phyloP scores from a whole-genome alignment of 2,329 filamentous ascomycete genomes.

The Epichloe uncinata region DNA sequence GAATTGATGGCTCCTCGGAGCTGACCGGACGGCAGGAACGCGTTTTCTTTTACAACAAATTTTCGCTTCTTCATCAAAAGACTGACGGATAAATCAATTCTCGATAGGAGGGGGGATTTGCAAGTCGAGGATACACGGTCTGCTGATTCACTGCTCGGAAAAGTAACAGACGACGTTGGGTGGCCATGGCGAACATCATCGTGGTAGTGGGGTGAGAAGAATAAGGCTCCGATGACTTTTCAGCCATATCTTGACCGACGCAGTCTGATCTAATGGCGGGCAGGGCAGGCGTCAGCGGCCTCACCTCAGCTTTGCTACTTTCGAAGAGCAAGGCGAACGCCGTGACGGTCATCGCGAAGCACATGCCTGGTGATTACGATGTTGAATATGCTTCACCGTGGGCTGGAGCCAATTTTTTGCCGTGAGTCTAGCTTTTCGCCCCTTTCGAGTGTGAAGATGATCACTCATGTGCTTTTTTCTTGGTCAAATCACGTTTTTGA shows the following conservation, averaged over 20 bases:
- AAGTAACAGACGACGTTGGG: not conserved
- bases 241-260: not conserved
- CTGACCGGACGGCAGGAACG: not conserved
- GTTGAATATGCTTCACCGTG: constrained; percentile 83
- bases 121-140: not conserved
- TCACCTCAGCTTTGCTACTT: constrained; percentile 37
- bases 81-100: not conserved
- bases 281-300: constrained; percentile 37
- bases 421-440: constrained; percentile 34
- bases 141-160: not conserved
- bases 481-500: not conserved
- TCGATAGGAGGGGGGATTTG: not conserved
- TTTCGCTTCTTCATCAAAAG: not conserved
- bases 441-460: too few species aligned
- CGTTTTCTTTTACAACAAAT: not conserved
- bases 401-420: constrained; percentile 72
- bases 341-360: constrained; percentile 65
- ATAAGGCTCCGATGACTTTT: not conserved
- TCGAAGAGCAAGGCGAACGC: constrained; percentile 29
- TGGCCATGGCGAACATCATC: not conserved
- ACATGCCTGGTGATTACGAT: constrained; percentile 89
- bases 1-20: not conserved
- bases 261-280: not conserved
- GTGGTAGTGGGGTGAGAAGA: constrained; percentile 19
- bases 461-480: not conserved